Base-by-base conservation (phyloP, 768 basidiomycete genomes). In the Amanita fuliginea region DNA sequence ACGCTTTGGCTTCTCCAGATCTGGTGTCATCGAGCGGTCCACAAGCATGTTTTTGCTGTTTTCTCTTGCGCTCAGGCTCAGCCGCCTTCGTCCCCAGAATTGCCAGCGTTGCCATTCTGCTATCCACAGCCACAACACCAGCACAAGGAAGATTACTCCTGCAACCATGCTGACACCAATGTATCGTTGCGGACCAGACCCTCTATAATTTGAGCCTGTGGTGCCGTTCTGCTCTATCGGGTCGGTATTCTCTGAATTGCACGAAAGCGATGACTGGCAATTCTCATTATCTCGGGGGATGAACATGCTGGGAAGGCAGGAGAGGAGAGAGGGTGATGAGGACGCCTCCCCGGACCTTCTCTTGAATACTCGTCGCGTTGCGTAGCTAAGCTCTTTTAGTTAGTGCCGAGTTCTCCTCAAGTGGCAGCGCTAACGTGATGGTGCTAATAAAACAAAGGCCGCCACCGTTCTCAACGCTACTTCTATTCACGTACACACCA, bases 101-200 rank as follows among this genome's bases (percentile, higher is more conserved):
- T 26, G 41, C 22, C 54, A 57, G 16, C 53, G 54, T 49, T 52
- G 49, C 63, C 67, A 63, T 47, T 60, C 63, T 6, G 60, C 63
- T 39, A 64, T 61, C 49, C 53, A 50, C 21, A 68, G n/a, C 67
- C 70, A 77, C n/a, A 67, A 37, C n/a, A 60, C 46, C 22, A 69
- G 36, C 4, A 53, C 63, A 33, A 73, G 46, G 46, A 74, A 32
- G 36, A 64, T 41, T 51, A 72, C 42, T 28, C 60, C 63, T 13
- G 55, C 59, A 34, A 72, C 71, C 58, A 74, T 70, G 41, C 57
- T 62, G 36, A 75, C 63, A 13, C 75, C 75, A 54, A 75, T 73
- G 55, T 65, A 74, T 37, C 71, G 62, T 43, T 72, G 69, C 10
- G 67, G 49, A 7, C 69, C 71, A 14, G 64, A 62, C 24, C 54